Evolutionary conservation across 192 early-diverging fungal genomes (phyloP), one percentile per base, ranked within the genome.

Genomic region (Kappamyces sp.): DNA sequence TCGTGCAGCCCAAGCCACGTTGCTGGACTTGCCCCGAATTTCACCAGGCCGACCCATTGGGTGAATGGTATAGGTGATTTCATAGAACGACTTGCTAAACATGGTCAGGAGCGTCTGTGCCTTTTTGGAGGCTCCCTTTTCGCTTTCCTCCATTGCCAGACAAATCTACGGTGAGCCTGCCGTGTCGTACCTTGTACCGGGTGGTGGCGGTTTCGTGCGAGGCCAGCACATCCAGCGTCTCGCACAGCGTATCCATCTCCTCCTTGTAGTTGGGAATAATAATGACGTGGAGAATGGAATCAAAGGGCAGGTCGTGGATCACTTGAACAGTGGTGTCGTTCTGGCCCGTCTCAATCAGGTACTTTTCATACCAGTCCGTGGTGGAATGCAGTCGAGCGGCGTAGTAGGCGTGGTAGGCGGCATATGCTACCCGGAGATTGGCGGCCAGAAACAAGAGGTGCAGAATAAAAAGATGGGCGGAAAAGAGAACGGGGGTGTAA

Each of bases 71-170:
- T 79, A 78, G 47, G 85, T 78, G 61, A 89, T 81, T 48, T 88
- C 78, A 49, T 70, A 71, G 66, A 89, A 89, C 49, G 60, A 68
- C 47, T 79, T 71, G 12, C 67, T 62, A 61, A 81, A 89, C 49
- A 70, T 58, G 49, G 70, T 62, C 49, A 77, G 48, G 22, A 89
- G 64, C 57, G 47, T 70, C 32, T 62, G 69, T 14, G 86, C 84
- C 62, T 89, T 89, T 31, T 54, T 49, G 14, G 40, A 62, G 49
- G 74, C 50, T 29, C 78, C 81, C n/a, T 59, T 4, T 60, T 89
- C 87, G 38, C 72, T 71, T 33, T 76, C 84, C 66, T 89, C 87
- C 87, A 89, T 89, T 15, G 87, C 87, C 5, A 88, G 66, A 50
- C 86, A 78, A 45, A 88, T 70, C 61, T 54, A n/a, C 38, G 15